Base-by-base conservation (phyloP, 78 protist species). In the Cyanophora paradoxa region DNA sequence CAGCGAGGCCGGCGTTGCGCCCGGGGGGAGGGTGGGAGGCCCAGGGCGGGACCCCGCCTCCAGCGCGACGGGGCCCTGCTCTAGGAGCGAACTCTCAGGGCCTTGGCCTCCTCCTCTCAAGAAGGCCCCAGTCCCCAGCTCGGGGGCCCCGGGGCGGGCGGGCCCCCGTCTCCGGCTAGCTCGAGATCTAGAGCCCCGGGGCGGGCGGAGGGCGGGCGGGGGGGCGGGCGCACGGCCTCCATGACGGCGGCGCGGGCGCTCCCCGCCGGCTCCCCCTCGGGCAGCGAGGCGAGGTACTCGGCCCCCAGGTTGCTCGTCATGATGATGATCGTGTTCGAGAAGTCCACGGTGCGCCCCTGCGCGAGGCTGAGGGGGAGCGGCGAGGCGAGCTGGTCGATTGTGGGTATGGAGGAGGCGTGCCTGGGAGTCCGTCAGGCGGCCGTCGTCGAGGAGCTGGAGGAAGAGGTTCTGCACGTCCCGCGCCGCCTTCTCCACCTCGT, bases 391-490 rank as follows among this genome's bases (percentile, higher is more conserved):
- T n/a, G n/a, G n/a, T n/a, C n/a, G n/a, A n/a, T n/a, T n/a, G n/a
- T n/a, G n/a, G n/a, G n/a, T n/a, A n/a, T n/a, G n/a, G n/a, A n/a
- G n/a, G 17, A 20, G 34, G 19, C 48, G 69, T 8, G 98, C 98
- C 71, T 91, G 83, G 44, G 91, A 82, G 82, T 97, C 99, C 4
- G 99, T 96, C 42, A 97, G 79, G 36, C 95, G 70, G 59, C 98
- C 99, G 34, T 96, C 99, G 72, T 96, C 99, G 17, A 97, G 82
- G 31, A 97, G 89, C 36, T 96, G 99, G 41, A 97, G 77, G 59
- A 97, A 78, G 24, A 89, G 83, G 66, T 93, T 93, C 80, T 79
- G 79, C 17, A 97, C 95, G 54, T 84, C 78, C 46, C 83, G 86
- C 75, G 93, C 94, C 0, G 94, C 93, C 89, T 95, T 95, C 69